A percentile compares a stretch with the other conserved stretches of the same genome.
Conservation (phyloP, 2,329 filamentous ascomycete species). For the Calonectria montana region DNA sequence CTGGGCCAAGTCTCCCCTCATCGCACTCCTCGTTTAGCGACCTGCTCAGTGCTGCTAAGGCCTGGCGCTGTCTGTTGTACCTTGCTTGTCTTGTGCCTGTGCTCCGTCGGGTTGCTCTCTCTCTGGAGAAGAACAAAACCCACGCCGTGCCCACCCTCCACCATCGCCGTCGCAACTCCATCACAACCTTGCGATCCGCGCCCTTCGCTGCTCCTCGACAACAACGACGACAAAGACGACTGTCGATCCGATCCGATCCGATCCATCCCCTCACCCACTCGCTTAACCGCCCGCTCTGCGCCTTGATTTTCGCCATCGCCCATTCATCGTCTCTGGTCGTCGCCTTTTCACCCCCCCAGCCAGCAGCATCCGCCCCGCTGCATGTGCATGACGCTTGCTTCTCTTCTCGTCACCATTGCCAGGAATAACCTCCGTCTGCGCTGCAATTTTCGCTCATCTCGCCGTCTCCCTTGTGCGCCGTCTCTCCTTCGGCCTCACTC, state of each 20-base stretch:
- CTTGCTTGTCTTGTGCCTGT: conserved; percentile 7
- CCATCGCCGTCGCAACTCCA: conserved; percentile 11
- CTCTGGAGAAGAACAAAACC: conserved; percentile 16
- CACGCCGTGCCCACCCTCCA: conserved; percentile 17
- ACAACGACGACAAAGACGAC: not conserved
- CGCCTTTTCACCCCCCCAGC: not conserved
- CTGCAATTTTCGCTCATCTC: not conserved
- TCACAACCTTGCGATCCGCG: conserved; percentile 17
- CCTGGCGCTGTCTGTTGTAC: not conserved
- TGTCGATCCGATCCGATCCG: conserved; percentile 7
- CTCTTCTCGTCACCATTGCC: not conserved
- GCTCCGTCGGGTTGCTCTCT: not conserved
- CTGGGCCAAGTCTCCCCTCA: conserved; percentile 1
- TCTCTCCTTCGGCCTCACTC: not conserved
- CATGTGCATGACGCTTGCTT: not conserved
- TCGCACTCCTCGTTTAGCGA: conserved; percentile 6
- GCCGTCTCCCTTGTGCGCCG: not conserved
- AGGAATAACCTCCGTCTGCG: not conserved
- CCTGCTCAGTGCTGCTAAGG: not conserved
- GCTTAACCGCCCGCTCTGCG: not conserved
- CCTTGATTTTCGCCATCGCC: not conserved
- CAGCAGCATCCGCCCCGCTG: not conserved
- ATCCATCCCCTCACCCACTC: not conserved
- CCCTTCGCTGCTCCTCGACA: not conserved
- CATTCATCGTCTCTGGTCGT: not conserved